Base-by-base conservation (phyloP, 2,329 filamentous ascomycete species). In the Hypoxylon sp. region DNA sequence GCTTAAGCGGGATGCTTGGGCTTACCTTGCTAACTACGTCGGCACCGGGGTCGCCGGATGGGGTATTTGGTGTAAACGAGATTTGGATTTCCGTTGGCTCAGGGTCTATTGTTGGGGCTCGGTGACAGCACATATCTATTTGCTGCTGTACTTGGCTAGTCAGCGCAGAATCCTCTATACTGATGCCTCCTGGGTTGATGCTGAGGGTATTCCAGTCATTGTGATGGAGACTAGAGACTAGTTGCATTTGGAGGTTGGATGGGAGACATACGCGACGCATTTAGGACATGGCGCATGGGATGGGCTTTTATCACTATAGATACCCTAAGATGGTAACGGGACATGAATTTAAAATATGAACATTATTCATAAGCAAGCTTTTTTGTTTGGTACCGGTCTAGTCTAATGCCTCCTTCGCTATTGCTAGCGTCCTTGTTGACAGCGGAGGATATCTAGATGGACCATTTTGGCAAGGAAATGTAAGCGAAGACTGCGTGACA, bases 101-200 rank as follows among this genome's bases (percentile, higher is more conserved):
- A 85, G 88, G 32, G 77, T 95, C 1, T 96, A 91, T 75, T 92
- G 92, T 74, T 97, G 92, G 90, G 94, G 91, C 0, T 86, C 90
- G 67, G 81, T 93, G 0, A 87, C 88, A 0, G 85, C 88, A 57
- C 90, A 96, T 72, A 83, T 92, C 32, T 97, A 93, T 76, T 78
- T 96, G 3, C 76, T 94, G 39, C 78, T 97, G 0, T 95, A 91
- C 74, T 78, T 94, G 12, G 91, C 89, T 0, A 95, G 90, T 71
- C 83, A 87, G 60, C 84, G 90, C 30, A 83, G 83, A 65, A 78
- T 94, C 14, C 84, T 85, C 63, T 81, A 80, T 5, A 85, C 85
- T 7, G 85, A 85, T 0, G 81, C 87, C 12, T 80, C 80, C 50
- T 97, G 93, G 92, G 78, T 90, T 54, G 93, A 89, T 77, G 87